Conservation (phyloP, 192 early-diverging fungal genomes). For the Backusella tarrabulga region DNA sequence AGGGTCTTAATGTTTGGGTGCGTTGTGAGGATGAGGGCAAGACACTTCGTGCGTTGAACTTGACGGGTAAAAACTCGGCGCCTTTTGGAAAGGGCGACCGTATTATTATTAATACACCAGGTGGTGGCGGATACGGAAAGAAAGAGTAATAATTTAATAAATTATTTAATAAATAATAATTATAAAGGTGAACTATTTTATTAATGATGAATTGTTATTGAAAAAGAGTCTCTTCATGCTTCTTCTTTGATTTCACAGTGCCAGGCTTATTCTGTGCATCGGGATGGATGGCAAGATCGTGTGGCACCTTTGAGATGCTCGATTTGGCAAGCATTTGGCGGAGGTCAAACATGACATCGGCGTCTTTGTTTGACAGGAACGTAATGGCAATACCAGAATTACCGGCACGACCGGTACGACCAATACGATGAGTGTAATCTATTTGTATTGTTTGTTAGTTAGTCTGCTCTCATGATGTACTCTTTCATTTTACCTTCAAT, state of each 20-base stretch:
- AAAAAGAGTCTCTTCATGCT: constrained; percentile 49
- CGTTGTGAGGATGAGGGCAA: constrained; percentile 48
- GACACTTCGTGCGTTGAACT: constrained; percentile 20
- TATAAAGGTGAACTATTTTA: too few relatives aligned
- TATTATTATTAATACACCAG: constrained; percentile 85
- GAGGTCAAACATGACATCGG: constrained; percentile 86
- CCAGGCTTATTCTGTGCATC: constrained; percentile 80
- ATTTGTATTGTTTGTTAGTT: background rate
- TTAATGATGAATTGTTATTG: constrained; percentile 19
- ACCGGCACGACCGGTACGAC: constrained; percentile 98
- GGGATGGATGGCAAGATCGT: constrained; percentile 82
- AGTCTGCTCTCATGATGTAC: background rate
- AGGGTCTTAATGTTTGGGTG: constrained; percentile 80
- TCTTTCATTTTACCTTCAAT: constrained; percentile 71
- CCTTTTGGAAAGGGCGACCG: constrained; percentile 76
- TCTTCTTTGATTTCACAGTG: constrained; percentile 52
- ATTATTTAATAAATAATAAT: background rate
- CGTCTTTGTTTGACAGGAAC: constrained; percentile 78
- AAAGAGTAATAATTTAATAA: background rate
- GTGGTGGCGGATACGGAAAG: constrained; percentile 86
- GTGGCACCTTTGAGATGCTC: constrained; percentile 73
- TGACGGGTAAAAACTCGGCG: constrained; percentile 83
- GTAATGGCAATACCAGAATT: constrained; percentile 87
- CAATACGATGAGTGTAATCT: constrained; percentile 98
- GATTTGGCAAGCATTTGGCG: constrained; percentile 76